These are phyloP conservation scores for Blastomyces parvus DNA, from an alignment of 2,329 filamentous ascomycete species.

Conservation along the genomic window DNA sequence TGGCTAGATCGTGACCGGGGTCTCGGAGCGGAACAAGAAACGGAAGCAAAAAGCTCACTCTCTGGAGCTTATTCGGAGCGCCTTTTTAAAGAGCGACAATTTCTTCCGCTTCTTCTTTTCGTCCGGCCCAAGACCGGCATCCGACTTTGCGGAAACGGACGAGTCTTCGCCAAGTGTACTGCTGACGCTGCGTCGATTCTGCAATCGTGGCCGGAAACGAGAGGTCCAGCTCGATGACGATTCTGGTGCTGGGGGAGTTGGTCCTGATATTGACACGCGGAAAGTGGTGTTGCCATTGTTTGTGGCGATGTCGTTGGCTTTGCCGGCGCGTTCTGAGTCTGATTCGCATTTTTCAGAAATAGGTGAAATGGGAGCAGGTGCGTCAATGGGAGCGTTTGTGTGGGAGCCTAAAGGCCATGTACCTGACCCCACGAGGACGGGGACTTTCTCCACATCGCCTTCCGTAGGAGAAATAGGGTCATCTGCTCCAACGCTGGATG, in stretches of 20 bases:
- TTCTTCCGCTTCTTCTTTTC: slow-evolving; percentile 37
- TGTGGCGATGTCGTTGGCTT: slow-evolving; percentile 15
- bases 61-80: slow-evolving; percentile 32
- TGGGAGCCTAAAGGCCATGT: slow-evolving; percentile 21
- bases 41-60: not conserved
- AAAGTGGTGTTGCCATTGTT: not conserved
- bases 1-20: not conserved
- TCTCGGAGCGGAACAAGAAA: not conserved
- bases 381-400: not conserved
- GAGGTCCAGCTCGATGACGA: slow-evolving; percentile 13
- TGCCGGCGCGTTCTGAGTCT: slow-evolving; percentile 11
- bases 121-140: slow-evolving; percentile 22
- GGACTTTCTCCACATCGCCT: not conserved
- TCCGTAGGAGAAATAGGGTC: slow-evolving; percentile 12
- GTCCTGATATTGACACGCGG: not conserved
- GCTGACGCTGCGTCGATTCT: slow-evolving; percentile 7
- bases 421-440: slow-evolving; percentile 12
- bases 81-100: slow-evolving; percentile 37
- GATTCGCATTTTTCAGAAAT: not conserved
- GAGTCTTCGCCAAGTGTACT: slow-evolving; percentile 6
- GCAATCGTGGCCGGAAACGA: slow-evolving; percentile 10
- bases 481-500: slow-evolving; percentile 19
- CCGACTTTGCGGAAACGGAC: slow-evolving; percentile 2
- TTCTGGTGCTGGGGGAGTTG: not conserved
- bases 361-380: not conserved